Base-by-base conservation (phyloP, 2,329 filamentous ascomycete species). In the Colletotrichum abscissum region DNA sequence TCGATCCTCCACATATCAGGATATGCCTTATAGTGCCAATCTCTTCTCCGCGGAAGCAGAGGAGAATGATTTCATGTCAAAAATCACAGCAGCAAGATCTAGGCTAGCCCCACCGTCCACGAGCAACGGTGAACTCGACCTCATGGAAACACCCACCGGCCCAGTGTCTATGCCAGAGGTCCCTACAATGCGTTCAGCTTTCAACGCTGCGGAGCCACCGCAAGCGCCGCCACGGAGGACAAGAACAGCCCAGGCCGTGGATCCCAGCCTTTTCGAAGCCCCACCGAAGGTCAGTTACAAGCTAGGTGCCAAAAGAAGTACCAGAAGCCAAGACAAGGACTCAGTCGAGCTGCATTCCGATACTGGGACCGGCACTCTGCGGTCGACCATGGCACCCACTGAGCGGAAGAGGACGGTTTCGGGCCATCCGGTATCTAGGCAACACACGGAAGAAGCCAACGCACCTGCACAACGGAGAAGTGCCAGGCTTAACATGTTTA, bases 401-500 rank as follows among this genome's bases (percentile, higher is more conserved):
- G 94, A 95, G 73, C 91, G 95, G 81, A 98, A 98, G 84, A 91
- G 96, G 77, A 98, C 95, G 1, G 90, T 97, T n/a, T 98, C 96
- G 54, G 96, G 96, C 4, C 94, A 97, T 77, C 89, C 88, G 16
- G 89, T 89, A 74, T 85, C 85, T 85, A 66, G 78, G 81, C 58
- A 90, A 89, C 66, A 81, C 49, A 75, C 83, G 4, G 88, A 92
- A 73, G 93, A 95, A 77, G 89, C 90, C 54, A 87, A 88, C 54
- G 88, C 87, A 22, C 88, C 90, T 2, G 38, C 71, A 24, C 91
- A 92, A 76, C 87, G 94, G 78, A 88, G 94, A 77, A 95, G 94
- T 78, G 92, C 92, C 24, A 89, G 94, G 72, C 86, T 95, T 55
- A 90, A 90, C 78, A 87, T 89, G 77, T 92, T 94, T 78, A 70